Percentiles rank a stretch among this genome's conserved stretches.
Evolutionary conservation across 2,329 filamentous ascomycete species (phyloP).

Genomic region (Kalaharituber pfeilii): DNA sequence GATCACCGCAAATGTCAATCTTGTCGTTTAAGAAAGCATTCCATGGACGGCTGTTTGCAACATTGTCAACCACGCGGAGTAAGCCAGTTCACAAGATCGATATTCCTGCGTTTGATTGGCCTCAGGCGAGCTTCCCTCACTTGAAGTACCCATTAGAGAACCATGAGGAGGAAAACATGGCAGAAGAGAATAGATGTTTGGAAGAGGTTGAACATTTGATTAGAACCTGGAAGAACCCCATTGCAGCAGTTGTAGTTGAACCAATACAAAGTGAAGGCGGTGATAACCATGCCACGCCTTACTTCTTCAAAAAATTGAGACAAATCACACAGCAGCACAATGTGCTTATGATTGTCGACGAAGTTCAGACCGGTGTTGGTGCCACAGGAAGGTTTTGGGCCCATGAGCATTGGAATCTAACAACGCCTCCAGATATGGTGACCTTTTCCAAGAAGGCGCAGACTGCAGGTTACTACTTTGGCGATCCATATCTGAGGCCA

Average conservation of each 20-base stretch:
- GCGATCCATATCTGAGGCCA: conserved; percentile 58
- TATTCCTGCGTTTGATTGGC: conserved; percentile 90
- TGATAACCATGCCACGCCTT: conserved; percentile 79
- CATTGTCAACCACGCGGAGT: conserved; percentile 71
- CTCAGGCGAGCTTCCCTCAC: conserved; percentile 67
- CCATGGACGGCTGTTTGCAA: conserved; percentile 80
- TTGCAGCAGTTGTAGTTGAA: conserved; percentile 69
- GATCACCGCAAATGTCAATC: conserved; percentile 64
- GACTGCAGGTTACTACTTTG: conserved; percentile 82
- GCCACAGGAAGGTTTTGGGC: conserved; percentile 93
- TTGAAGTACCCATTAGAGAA: conserved; percentile 77
- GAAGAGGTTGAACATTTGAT: conserved; percentile 71
- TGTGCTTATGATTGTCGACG: conserved; percentile 77
- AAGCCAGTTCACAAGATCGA: conserved; percentile 93
- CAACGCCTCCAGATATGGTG: conserved; percentile 71
- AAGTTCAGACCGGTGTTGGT: conserved; percentile 85
- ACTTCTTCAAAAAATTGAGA: conserved; percentile 72
- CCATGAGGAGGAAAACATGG: conserved; percentile 62
- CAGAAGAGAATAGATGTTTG: conserved; percentile 62
- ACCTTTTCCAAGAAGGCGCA: conserved; percentile 94
- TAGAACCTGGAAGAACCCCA: conserved; percentile 44
- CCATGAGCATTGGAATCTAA: conserved; percentile 81
- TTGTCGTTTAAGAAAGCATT: conserved; percentile 77
- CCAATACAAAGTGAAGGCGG: conserved; percentile 87
- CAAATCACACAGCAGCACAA: conserved; percentile 59